Evolutionary conservation across 2,329 filamentous ascomycete genomes (phyloP), one percentile per base, ranked within the genome.

Genomic region (Chrysosporium keratinophilum): DNA sequence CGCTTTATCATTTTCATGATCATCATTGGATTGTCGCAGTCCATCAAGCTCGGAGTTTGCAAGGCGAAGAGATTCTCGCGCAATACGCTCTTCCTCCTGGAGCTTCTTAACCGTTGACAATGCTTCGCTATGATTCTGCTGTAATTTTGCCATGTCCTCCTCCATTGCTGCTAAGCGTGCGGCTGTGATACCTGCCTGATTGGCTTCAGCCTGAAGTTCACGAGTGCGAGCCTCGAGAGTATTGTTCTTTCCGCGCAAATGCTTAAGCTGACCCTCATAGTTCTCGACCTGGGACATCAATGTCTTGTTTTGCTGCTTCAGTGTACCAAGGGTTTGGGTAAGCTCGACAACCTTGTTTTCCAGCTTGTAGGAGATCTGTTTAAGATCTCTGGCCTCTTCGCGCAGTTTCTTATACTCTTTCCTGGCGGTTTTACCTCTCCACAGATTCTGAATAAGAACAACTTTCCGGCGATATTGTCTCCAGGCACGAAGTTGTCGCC

Each of bases 261-360:
- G 94, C 71, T 94, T 94, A 74, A 98, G 83, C 71, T 98, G 93
- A 61, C 80, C 84, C 69, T 98, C 91, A 74, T 97, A 96, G 69
- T 87, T 96, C 71, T 96, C 88, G 47, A 98, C 85, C 70, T 97
- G 90, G 35, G 81, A 84, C 62, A 86, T 78, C 57, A 98, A 78
- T 55, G 81, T 80, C 77, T 95, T 96, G 80, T 98, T 98, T 73
- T 95, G 88, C 58, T 84, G 81, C 76, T 95, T 95, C 79, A 95
- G 85, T 9, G 88, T 84, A 60, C 93, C 90, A 63, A 98, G 74
- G 48, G 85, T 88, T 70, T 98, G 93, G 1, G 93, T 98, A 65
- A 98, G 80, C 74, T 98, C 93, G 58, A 98, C 88, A 58, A 98
- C 93, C 82, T 98, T 98, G 79, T 98, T 97, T 71, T 98, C 93